Evolutionary conservation across 495 filamentous ascomycete genomes (phyloP), one percentile per base, ranked within the genome.

Genomic region (Aspergillus wentii): DNA sequence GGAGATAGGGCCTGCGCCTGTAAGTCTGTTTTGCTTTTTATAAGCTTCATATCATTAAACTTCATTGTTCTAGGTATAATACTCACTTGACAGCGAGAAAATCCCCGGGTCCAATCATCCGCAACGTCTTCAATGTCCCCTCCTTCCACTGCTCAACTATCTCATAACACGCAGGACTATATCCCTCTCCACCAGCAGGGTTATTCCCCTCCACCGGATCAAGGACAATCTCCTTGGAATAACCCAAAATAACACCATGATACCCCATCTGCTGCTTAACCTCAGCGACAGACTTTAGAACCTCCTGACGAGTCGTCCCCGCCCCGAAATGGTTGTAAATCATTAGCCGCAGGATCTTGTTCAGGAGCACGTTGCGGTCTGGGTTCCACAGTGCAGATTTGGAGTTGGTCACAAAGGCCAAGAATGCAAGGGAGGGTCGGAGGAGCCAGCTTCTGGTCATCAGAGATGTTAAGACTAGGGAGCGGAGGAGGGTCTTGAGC

Each of bases 291-390:
- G 80, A 86, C 20, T 49, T 58, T 6, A 57, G 52, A 11, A 91
- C 82, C 51, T 90, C 85, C 3, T 50, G 40, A 0, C 62, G 57
- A 28, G 76, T 84, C 49, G 86, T 80, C 13, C 87, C 87, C 1
- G 85, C 83, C 55, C 87, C 91, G 52, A 91, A 94, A 49, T 94
- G 85, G 38, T 76, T 72, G 54, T 94, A 92, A 46, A 94, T 87
- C 0, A 84, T 90, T 45, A 80, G 74, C 48, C 86, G 83, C 15
- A 94, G 68, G 20, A 85, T 50, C 39, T 59, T 65, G 22, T 69
- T 68, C 1, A 84, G 64, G 8, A 80, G 11, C 0, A 61, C 63
- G 41, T 84, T 84, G 31, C 54, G 60, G 46, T 82, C 78, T 6
- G 79, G 75, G 46, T 77, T 75, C 11, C 83, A 60, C 1, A 78